These are phyloP conservation scores for Leptodermis oblonga DNA, from an alignment of 257 asterid species.

Conservation along the genomic window DNA sequence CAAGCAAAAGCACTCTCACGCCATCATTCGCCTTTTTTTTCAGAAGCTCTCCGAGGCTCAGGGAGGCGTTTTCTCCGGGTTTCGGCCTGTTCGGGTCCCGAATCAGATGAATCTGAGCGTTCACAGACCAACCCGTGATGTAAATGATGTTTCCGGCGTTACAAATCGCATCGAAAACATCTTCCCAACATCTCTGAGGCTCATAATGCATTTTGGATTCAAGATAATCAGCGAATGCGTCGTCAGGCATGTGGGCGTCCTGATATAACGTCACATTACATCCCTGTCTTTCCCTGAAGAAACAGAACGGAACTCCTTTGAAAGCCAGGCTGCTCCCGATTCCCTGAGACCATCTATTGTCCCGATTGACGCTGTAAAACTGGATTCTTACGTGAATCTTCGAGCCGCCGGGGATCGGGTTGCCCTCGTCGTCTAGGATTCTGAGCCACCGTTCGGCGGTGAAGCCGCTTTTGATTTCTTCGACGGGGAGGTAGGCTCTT, in stretches of 20 bases:
- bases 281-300: slow-evolving; percentile 64
- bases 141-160: slow-evolving; percentile 66
- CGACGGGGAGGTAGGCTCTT: slow-evolving; percentile 63
- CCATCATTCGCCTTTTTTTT: slow-evolving; percentile 74
- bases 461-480: slow-evolving; percentile 40
- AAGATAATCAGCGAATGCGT: slow-evolving; percentile 32
- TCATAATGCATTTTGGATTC: slow-evolving; percentile 26
- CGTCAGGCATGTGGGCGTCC: slow-evolving; percentile 63
- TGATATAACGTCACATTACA: slow-evolving; percentile 62
- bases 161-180: slow-evolving; percentile 56
- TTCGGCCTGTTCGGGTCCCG: slow-evolving; percentile 51
- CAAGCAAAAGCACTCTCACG: slow-evolving; percentile 63
- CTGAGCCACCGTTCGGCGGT: slow-evolving; percentile 56
- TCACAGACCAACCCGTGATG: slow-evolving; percentile 82
- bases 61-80: slow-evolving; percentile 50
- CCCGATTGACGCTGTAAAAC: slow-evolving; percentile 40
- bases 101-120: slow-evolving; percentile 50
- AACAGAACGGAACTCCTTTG: slow-evolving; percentile 58
- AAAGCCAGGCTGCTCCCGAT: slow-evolving; percentile 33
- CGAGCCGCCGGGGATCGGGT: slow-evolving; percentile 51
- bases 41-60: slow-evolving; percentile 60
- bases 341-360: slow-evolving; percentile 69
- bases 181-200: slow-evolving; percentile 80
- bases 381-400: slow-evolving; percentile 60
- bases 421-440: slow-evolving; percentile 47